A percentile compares a stretch with the other conserved stretches of the same genome.
These are phyloP conservation scores for Rhodomyrtus psidioides DNA, from an alignment of 441 rosid species.

Conservation along the genomic window DNA sequence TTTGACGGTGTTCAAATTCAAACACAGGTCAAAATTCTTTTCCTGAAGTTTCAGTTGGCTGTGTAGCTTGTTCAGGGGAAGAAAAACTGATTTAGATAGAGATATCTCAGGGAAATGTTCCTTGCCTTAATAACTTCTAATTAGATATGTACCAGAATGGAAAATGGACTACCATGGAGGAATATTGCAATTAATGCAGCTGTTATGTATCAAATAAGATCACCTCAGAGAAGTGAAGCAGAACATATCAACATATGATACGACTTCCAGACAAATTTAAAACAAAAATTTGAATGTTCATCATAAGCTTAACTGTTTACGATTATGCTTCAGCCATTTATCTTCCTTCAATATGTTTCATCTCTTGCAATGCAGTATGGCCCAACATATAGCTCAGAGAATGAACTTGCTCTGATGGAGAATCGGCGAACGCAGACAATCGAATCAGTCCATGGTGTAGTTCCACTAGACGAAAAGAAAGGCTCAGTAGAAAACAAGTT, in stretches of 20 bases:
- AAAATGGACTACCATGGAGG: neutral
- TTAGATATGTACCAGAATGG: neutral
- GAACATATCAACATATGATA: neutral
- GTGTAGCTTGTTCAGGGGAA: neutral
- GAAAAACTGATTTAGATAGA: neutral
- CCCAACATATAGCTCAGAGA: neutral
- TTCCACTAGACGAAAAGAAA: neutral
- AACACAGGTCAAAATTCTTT: neutral
- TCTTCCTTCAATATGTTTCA: neutral
- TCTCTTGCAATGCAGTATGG: neutral
- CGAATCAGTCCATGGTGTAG: neutral
- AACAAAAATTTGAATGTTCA: neutral
- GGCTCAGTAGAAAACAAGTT: neutral
- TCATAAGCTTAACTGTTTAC: neutral
- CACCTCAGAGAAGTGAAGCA: neutral
- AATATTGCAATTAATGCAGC: neutral
- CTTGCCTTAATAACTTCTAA: neutral
- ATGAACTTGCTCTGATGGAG: neutral
- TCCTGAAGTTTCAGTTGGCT: neutral
- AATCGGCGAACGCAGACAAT: neutral
- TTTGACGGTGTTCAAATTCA: neutral
- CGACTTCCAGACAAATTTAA: neutral
- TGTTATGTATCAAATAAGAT: neutral
- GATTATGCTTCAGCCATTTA: neutral
- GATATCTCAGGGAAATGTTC: neutral